Conservation (phyloP, 2,329 filamentous ascomycete species). For the Sporothrix protearum region DNA sequence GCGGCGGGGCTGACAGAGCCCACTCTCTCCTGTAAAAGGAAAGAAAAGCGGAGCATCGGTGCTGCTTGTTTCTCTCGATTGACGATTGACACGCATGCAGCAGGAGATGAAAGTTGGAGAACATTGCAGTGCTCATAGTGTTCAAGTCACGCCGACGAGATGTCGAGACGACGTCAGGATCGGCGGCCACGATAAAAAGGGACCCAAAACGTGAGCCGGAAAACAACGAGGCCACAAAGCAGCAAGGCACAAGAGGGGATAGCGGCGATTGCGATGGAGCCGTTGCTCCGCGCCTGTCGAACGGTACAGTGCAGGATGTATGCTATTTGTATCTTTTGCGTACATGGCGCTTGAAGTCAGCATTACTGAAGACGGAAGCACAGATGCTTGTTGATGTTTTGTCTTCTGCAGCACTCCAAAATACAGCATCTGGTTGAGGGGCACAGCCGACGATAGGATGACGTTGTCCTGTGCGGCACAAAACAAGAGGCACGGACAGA, state of each 20-base stretch:
- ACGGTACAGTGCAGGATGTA: neutral
- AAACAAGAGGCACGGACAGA: neutral
- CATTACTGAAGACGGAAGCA: neutral
- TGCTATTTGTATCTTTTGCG: neutral
- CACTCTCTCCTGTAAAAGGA: neutral
- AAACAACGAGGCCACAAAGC: neutral
- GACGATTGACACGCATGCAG: neutral
- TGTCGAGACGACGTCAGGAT: neutral
- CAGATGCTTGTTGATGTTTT: neutral
- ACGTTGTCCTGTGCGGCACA: neutral
- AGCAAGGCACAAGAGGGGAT: neutral
- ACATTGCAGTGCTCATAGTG: neutral
- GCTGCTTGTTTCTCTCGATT: neutral
- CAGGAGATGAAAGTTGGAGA: neutral
- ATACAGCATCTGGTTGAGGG: neutral
- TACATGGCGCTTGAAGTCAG: too few species aligned
- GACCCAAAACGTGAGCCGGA: neutral
- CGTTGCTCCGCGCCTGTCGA: neutral
- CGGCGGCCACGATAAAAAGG: neutral
- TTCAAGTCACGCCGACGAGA: neutral
- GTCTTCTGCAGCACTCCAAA: neutral
- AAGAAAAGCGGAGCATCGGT: neutral
- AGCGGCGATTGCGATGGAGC: neutral
- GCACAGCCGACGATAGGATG: neutral
- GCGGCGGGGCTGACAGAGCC: conserved; percentile 14